Conservation (phyloP, 176 grass and related monocot genomes). For the Bonia amplexicaulis region DNA sequence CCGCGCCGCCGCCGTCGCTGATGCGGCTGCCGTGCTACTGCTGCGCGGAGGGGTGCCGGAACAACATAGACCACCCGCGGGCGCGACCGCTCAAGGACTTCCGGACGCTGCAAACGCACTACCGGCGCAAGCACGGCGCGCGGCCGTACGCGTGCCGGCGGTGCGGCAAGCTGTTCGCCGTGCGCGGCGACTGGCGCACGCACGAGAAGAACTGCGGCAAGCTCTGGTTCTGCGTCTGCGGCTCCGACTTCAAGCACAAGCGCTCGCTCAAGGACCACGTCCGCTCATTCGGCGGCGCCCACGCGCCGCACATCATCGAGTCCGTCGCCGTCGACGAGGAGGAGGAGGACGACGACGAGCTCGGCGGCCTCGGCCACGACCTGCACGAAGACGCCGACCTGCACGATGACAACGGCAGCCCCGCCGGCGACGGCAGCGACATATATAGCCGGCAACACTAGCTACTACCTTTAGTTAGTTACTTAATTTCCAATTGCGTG, state of each 20-base stretch:
- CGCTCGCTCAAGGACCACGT: constrained; percentile 92
- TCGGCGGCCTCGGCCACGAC: not conserved
- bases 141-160: constrained; percentile 67
- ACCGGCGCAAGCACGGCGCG: constrained; percentile 80
- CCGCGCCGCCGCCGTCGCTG: constrained; percentile 33
- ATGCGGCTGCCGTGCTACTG: constrained; percentile 85
- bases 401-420: constrained; percentile 5
- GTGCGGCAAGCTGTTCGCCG: constrained; percentile 77
- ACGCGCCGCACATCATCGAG: constrained; percentile 85
- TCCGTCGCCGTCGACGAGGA: constrained; percentile 32
- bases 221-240: constrained; percentile 89
- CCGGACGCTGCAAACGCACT: constrained; percentile 84
- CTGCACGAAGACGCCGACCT: constrained; percentile 16
- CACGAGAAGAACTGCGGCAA: constrained; percentile 99
- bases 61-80: constrained; percentile 80
- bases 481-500: not conserved
- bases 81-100: constrained; percentile 80
- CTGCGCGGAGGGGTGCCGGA: constrained; percentile 75
- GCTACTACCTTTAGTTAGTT: not conserved
- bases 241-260: constrained; percentile 97
- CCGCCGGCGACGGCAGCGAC: constrained; percentile 13
- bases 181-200: constrained; percentile 96
- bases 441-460: too few relatives aligned
- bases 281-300: constrained; percentile 75
- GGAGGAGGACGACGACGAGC: constrained; percentile 33